Base-by-base conservation (phyloP, 2,329 filamentous ascomycete species). In the Aspergillus unguis region DNA sequence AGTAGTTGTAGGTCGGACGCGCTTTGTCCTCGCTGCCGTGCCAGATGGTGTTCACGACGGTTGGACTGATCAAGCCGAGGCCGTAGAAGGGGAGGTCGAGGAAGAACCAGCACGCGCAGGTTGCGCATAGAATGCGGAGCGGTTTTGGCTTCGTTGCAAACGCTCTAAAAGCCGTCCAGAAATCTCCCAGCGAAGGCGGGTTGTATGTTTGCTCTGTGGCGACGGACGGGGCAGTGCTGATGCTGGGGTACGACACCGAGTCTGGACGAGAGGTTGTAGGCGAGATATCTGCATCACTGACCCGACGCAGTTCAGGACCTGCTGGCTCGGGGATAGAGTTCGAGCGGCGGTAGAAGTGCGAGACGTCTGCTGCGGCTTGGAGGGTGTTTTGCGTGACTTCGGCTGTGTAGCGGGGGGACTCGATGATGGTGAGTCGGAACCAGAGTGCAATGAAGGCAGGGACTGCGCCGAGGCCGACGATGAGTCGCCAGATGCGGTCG, bases 401-500 rank as follows among this genome's bases (percentile, higher is more conserved):
- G 28, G 84, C 75, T 10, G 80, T 83, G 69, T 84, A 86, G 33
- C 84, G 71, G 6, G 82, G 82, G 42, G 80, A 83, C 65, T 85
- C 83, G 47, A 81, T 83, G 35, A 85, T 77, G 56, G 83, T 83
- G 63, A 85, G 81, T 23, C 83, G 80, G 58, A 85, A 84, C 50
- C 83, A 76, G 56, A 85, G 80, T 58, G 83, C 83, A 3, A 85
- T 69, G n/a, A 83, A 67, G 2, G 82, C 83, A 0, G 83, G 83
- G 0, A 85, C 75, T 5, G 81, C 81, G 5, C 83, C 83, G 0
- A 81, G 78, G 5, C 83, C 83, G 56, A 85, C 80, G 44, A 85
- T 80, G 52, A 83, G 83, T 35, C 83, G 77, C 83, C 83, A 86
- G 38, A 85, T 80, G 0, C 76, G 78, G 56, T 85, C 83, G 2